Percentiles rank a stretch among this genome's conserved stretches.
phyloP scores from a whole-genome alignment of 345 rosid genomes.

The Euphorbia lathyris region DNA sequence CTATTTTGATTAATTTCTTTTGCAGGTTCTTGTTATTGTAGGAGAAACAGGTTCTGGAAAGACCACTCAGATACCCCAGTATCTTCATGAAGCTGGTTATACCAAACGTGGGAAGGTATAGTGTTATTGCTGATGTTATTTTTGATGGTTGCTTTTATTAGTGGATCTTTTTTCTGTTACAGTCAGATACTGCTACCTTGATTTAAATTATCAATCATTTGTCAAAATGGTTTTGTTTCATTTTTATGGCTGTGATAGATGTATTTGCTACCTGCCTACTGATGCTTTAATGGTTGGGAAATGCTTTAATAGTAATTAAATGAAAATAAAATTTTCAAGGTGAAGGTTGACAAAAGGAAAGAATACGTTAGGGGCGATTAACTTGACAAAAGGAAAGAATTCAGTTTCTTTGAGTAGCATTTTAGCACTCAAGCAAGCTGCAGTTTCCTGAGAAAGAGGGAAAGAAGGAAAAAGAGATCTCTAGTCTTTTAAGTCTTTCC shows the following conservation, averaged over 20 bases:
- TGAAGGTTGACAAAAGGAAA: not conserved
- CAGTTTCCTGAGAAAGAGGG: not conserved
- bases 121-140: not conserved
- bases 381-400: not conserved
- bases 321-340: not conserved
- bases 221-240: not conserved
- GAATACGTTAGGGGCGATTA: not conserved
- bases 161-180: not conserved
- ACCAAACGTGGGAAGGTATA: conserved; percentile 86
- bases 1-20: conserved; percentile 6
- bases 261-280: not conserved
- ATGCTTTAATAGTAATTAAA: not conserved
- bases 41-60: conserved; percentile 99
- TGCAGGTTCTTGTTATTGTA: conserved; percentile 86
- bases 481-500: too few relatives aligned
- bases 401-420: not conserved
- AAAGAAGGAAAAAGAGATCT: not conserved
- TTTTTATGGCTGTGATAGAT: not conserved
- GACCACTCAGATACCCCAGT: conserved; percentile 95
- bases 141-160: not conserved
- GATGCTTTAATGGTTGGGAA: not conserved
- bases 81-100: conserved; percentile 96
- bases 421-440: not conserved
- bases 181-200: not conserved
- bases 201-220: not conserved